Evolutionary conservation across 1,284 basidiomycete genomes (phyloP), one percentile per base, ranked within the genome.

Genomic region (Trametes versicolor): DNA sequence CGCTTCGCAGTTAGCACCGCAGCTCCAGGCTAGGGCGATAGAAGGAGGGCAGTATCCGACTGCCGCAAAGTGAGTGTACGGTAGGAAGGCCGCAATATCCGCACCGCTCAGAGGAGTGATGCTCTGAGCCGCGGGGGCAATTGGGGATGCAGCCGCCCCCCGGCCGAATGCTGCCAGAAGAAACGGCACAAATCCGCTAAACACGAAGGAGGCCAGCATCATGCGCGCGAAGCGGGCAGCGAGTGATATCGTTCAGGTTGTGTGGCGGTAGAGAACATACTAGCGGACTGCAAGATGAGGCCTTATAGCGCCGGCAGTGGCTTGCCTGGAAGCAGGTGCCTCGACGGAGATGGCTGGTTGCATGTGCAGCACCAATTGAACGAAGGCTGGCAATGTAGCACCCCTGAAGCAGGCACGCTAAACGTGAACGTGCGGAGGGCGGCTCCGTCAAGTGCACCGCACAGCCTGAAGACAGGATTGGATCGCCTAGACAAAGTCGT

Each of bases 31-130:
- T n/a, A 43, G 41, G 19, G 41, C 19, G 2, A 43, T 58, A 10
- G 73, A 68, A 1, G 77, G 72, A n/a, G 66, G 8, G 61, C 80
- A 81, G 64, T 80, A 79, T 2, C 71, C 79, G 0, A 77, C 69
- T 36, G 73, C 74, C 17, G 79, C 79, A 58, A 75, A 80, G 67
- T 65, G 73, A 2, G 82, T 78, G 72, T 76, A 83, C 4, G 81
- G 80, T 58, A 71, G 76, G 70, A 77, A 82, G 4, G 72, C 23
- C 5, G 66, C 51, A 49, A 82, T 76, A 63, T 81, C 75, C 12
- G 68, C n/a, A 1, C 70, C 52, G 4, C 72, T 65, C 21, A 82
- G 72, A 2, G 78, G 39, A 3, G 72, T 73, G 64, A 81, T 52
- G 17, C 41, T 19, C 17, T 43, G 41, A 7, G 41, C 41, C 6